Evolutionary conservation across 208 protist genomes (phyloP), one percentile per base, ranked within the genome.

Genomic region (Strigomonas galati): DNA sequence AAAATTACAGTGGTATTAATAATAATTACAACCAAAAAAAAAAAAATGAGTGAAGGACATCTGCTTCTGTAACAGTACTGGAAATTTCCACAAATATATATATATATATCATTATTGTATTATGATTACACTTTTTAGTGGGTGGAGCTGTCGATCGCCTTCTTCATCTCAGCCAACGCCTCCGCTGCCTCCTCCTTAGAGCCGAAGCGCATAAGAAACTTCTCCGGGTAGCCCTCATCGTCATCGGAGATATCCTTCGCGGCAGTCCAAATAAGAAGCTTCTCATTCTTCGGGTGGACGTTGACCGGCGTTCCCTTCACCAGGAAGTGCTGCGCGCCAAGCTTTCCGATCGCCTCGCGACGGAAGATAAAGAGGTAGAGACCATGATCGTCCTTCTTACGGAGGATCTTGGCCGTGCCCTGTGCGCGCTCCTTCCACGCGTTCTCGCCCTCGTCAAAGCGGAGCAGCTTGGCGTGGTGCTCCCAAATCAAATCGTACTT

Each of bases 371-470:
- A 95, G 75, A 91, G 87, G 78, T 72, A 89, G 59, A 75, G 65
- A 27, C 73, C 75, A 0, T 31, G 17, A 35, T 87, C 79, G 43
- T 87, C 84, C 75, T 97, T 95, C 51, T 73, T 67, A 52, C 82
- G 69, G 55, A 97, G 61, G 12, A 97, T 79, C 64, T 89, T 91
- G 17, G 85, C 86, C 9, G 67, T 79, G 2, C 93, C 93, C 63
- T 91, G 75, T 0, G 89, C 93, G 48, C 93, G 83, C 78, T 97
- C 93, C 80, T 96, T 97, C 93, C 93, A 97, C 69, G 78, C 63
- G 64, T 97, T 97, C 73, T 96, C 91, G 30, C 89, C 93, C 64
- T 97, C 90, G 52, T 97, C 90, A 63, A 97, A 97, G 58, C 93
- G 90, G 32, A 93, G 72, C 23, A 96, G 78, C 79, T 95, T 94